Evolutionary conservation across 2,329 filamentous ascomycete species (phyloP).

Genomic region (Stromatinia cepivora): DNA sequence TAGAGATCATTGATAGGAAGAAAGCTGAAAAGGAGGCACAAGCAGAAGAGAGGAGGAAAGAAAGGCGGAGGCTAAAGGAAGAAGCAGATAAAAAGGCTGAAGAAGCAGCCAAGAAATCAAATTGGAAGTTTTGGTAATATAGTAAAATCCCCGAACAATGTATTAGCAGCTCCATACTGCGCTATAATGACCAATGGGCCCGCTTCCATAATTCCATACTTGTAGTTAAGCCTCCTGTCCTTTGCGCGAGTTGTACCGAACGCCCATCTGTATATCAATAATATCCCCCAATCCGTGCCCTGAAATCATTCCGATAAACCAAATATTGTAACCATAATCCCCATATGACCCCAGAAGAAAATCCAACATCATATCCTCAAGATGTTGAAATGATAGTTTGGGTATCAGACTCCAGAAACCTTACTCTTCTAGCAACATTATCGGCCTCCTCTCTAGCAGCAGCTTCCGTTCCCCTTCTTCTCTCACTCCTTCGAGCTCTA

Average conservation of each 20-base stretch:
- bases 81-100: conserved; percentile 44
- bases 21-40: conserved; percentile 61
- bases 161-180: conserved; percentile 13
- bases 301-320: conserved; percentile 1
- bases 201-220: not conserved
- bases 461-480: conserved; percentile 44
- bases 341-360: not conserved
- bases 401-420: conserved; percentile 35
- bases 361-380: conserved; percentile 23
- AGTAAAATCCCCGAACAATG: conserved; percentile 1
- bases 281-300: not conserved
- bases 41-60: conserved; percentile 45
- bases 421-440: conserved; percentile 34
- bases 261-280: conserved; percentile 2
- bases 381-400: conserved; percentile 26
- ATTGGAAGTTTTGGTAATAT: conserved; percentile 41
- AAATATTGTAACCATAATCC: conserved; percentile 4
- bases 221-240: not conserved
- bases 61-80: conserved; percentile 47
- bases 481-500: conserved; percentile 55
- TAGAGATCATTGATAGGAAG: conserved; percentile 77
- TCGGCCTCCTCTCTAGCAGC: conserved; percentile 29
- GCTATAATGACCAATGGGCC: not conserved
- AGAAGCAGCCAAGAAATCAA: conserved; percentile 33
- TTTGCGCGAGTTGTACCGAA: conserved; percentile 1